These are phyloP conservation scores for Penicillium ucsense DNA, from an alignment of 495 filamentous ascomycete genomes.

Conservation along the genomic window DNA sequence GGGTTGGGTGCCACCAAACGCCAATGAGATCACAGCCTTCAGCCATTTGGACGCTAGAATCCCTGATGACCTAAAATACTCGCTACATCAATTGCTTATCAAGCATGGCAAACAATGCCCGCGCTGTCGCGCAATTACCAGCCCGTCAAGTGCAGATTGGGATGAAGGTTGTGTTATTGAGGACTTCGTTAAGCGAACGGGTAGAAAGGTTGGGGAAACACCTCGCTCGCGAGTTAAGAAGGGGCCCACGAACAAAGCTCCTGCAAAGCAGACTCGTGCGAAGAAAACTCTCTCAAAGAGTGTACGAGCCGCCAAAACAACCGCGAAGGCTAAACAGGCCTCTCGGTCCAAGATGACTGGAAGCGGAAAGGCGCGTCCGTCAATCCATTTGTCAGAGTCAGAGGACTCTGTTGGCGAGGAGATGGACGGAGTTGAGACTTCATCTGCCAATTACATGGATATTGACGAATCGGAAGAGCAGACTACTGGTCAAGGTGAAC, in stretches of 20 bases:
- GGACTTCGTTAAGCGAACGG: slow-evolving; percentile 37
- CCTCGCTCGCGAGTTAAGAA: background rate
- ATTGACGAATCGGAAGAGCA: background rate
- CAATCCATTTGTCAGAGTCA: background rate
- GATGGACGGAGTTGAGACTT: background rate
- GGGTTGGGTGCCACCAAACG: slow-evolving; percentile 59
- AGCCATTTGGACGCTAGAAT: slow-evolving; percentile 72
- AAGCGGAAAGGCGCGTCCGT: too few relatives aligned
- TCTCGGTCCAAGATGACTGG: background rate
- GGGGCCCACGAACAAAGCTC: background rate
- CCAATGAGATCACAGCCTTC: slow-evolving; percentile 61
- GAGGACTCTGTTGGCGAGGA: background rate
- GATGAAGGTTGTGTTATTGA: slow-evolving; percentile 42
- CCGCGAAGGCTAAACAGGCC: background rate
- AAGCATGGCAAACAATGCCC: slow-evolving; percentile 74
- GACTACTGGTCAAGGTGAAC: background rate
- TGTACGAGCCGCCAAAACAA: background rate
- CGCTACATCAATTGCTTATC: slow-evolving; percentile 80
- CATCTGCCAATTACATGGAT: background rate
- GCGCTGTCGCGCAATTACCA: slow-evolving; percentile 56
- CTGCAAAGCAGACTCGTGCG: background rate
- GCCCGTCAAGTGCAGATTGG: slow-evolving; percentile 35
- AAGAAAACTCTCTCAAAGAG: background rate
- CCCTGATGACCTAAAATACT: slow-evolving; percentile 80
- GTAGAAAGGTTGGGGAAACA: slow-evolving; percentile 26